Evolutionary conservation across 2,329 filamentous ascomycete species (phyloP).

Genomic region (Pseudogymnoascus sp.): DNA sequence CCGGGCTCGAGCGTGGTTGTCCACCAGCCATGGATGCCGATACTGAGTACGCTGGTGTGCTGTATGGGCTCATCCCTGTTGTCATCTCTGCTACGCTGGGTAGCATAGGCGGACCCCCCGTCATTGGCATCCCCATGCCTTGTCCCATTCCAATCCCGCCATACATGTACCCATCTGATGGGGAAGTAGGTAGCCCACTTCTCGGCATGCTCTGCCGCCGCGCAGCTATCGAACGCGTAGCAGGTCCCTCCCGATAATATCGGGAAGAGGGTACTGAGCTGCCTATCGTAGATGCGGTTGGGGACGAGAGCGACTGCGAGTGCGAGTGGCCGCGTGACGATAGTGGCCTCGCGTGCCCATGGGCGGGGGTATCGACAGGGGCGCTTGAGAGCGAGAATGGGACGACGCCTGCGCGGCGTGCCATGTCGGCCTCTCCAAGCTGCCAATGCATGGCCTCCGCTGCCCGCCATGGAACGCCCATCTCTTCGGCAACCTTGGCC

Average conservation of each 20-base stretch:
- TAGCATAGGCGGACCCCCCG: constrained; percentile 33
- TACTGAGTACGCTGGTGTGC: constrained; percentile 46
- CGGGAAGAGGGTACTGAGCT: background rate
- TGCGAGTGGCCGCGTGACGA: constrained; percentile 28
- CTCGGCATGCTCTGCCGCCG: constrained; percentile 28
- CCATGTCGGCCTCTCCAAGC: constrained; percentile 89
- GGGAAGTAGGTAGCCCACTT: constrained; percentile 27
- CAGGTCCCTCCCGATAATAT: background rate
- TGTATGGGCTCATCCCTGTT: constrained; percentile 54
- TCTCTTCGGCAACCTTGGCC: constrained; percentile 89
- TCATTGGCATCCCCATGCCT: constrained; percentile 21
- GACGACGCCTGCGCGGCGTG: constrained; percentile 77
- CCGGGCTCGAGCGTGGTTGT: constrained; percentile 33
- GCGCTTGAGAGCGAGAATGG: constrained; percentile 66
- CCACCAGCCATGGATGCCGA: constrained; percentile 21
- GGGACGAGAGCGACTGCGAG: constrained; percentile 14
- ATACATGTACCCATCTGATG: constrained; percentile 1
- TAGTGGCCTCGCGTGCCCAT: constrained; percentile 35
- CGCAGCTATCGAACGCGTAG: constrained; percentile 23
- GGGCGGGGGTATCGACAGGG: constrained; percentile 38
- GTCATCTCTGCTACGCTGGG: constrained; percentile 57
- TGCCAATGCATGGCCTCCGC: constrained; percentile 99
- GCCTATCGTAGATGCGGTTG: constrained; percentile 17
- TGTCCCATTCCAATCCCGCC: constrained; percentile 16
- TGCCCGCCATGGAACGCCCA: constrained; percentile 90